Percentiles rank a stretch among this genome's conserved stretches.
phyloP scores from a whole-genome alignment of 257 asterid species.

The Penstemon barbatus region DNA sequence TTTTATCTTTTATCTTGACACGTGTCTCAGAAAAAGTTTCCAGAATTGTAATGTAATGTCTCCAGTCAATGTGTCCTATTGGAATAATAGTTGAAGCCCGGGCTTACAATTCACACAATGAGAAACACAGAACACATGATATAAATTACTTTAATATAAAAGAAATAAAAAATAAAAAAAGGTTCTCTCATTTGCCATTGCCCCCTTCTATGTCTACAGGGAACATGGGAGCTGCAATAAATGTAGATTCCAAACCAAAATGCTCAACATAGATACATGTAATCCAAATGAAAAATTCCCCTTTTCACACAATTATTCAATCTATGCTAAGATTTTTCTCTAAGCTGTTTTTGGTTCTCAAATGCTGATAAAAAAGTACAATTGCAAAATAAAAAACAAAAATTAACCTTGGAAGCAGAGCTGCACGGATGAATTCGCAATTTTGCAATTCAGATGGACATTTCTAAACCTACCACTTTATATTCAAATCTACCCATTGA shows the following conservation, averaged over 20 bases:
- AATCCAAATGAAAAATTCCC: neutral
- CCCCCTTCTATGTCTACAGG: too few species aligned
- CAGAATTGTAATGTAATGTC: too few species aligned
- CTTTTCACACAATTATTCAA: neutral
- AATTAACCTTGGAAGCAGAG: constrained; percentile 12
- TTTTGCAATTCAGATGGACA: constrained; percentile 32
- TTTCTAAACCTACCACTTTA: constrained; percentile 25
- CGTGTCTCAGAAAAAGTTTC: too few species aligned
- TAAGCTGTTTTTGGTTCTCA: constrained; percentile 10
- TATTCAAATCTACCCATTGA: constrained; percentile 27
- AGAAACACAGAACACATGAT: too few species aligned
- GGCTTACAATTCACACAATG: too few species aligned
- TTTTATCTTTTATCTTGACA: too few species aligned
- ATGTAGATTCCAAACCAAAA: neutral
- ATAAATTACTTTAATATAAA: too few species aligned
- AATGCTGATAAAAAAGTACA: constrained; percentile 15
- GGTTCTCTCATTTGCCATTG: too few species aligned
- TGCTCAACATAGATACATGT: neutral
- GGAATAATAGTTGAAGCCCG: too few species aligned
- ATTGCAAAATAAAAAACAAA: constrained; percentile 20
- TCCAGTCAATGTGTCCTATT: too few species aligned
- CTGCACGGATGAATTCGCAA: constrained; percentile 5
- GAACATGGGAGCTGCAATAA: too few species aligned
- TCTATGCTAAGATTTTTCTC: constrained; percentile 12
- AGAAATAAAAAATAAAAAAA: too few species aligned